phyloP scores from a whole-genome alignment of 192 early-diverging fungal genomes.

The Coemansia sp. region DNA sequence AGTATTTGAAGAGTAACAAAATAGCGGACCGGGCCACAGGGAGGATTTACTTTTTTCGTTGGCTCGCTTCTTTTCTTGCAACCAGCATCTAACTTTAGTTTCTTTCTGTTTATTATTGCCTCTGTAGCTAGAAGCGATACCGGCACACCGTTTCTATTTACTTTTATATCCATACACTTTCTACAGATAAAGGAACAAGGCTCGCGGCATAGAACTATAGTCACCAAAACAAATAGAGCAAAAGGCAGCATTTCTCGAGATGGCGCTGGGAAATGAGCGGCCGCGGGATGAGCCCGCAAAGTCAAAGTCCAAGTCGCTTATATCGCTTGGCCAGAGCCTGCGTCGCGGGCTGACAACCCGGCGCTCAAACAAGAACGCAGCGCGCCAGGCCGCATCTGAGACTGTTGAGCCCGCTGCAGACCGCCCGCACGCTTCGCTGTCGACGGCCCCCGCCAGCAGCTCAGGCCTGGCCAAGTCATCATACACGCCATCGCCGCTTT shows the following conservation, averaged over 20 bases:
- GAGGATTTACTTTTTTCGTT: neutral
- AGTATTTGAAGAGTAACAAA: neutral
- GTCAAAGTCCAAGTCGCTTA: conserved; percentile 42
- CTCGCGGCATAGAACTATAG: neutral
- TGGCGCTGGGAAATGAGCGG: conserved; percentile 50
- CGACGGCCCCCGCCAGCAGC: neutral
- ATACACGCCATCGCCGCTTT: conserved; percentile 46
- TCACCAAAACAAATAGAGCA: neutral
- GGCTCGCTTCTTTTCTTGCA: neutral
- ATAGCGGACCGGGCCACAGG: neutral
- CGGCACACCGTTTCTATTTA: neutral
- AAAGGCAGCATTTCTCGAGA: conserved; percentile 12
- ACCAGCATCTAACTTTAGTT: neutral
- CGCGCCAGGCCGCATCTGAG: conserved; percentile 7
- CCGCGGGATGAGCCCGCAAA: conserved; percentile 51
- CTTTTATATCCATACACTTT: neutral
- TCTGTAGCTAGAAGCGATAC: too few species aligned
- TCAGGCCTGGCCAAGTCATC: conserved; percentile 4
- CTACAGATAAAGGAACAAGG: neutral
- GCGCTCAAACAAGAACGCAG: conserved; percentile 24
- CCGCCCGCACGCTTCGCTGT: conserved; percentile 3
- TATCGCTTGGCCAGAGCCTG: conserved; percentile 47
- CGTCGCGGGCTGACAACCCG: conserved; percentile 48
- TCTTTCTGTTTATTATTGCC: conserved; percentile 2
- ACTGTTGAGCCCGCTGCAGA: neutral